A percentile compares a stretch with the other conserved stretches of the same genome.
Conservation (phyloP, 495 filamentous ascomycete species). For the Neurospora hispaniola region DNA sequence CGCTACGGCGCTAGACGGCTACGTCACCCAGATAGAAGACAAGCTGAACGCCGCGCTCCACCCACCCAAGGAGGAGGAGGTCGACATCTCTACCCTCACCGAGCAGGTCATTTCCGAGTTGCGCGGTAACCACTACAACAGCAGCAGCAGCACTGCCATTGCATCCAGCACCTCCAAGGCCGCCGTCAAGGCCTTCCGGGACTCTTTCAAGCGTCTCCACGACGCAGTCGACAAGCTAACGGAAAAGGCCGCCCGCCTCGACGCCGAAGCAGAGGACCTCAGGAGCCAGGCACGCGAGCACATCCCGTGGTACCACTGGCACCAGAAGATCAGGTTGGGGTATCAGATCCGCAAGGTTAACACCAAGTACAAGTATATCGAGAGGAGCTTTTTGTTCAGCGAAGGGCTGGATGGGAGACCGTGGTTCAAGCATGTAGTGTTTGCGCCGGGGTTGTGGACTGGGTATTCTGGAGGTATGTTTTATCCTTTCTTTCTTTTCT, state of each 20-base stretch:
- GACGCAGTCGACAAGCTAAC: constrained; percentile 43
- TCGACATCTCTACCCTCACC: constrained; percentile 22
- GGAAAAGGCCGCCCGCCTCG: constrained; percentile 47
- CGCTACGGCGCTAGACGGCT: constrained; percentile 49
- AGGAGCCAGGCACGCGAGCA: constrained; percentile 53
- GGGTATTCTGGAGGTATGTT: constrained; percentile 64
- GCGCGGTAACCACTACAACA: constrained; percentile 39
- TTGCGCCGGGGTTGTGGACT: constrained; percentile 80
- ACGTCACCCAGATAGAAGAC: constrained; percentile 55
- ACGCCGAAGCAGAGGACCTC: constrained; percentile 51
- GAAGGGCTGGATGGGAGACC: constrained; percentile 69
- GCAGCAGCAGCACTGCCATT: constrained; percentile 25
- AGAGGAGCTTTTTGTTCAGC: constrained; percentile 70
- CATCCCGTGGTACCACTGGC: constrained; percentile 75
- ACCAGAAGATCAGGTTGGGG: constrained; percentile 52
- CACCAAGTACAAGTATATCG: constrained; percentile 62
- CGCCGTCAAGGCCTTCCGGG: constrained; percentile 34
- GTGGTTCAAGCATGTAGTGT: constrained; percentile 92
- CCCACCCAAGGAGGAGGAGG: neutral
- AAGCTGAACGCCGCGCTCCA: constrained; percentile 37
- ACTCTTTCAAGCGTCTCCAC: constrained; percentile 33
- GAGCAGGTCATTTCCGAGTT: constrained; percentile 39
- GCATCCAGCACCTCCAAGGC: constrained; percentile 31
- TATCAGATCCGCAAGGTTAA: constrained; percentile 55
- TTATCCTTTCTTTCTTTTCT: neutral